A percentile compares a stretch with the other conserved stretches of the same genome.
Conservation (phyloP, 73 alveolate species). For the Paramecium bursaria region DNA sequence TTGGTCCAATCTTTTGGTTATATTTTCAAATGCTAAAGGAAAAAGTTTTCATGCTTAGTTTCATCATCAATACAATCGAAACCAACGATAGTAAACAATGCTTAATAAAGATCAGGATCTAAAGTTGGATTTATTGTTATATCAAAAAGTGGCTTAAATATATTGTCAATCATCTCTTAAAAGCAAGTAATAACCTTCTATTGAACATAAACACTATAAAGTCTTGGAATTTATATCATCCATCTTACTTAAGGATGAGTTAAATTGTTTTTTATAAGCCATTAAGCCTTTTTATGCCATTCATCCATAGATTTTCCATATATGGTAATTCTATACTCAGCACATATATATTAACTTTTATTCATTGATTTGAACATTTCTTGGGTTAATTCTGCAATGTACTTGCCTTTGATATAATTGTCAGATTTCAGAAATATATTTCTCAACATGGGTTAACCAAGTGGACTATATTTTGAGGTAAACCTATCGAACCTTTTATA, state of each 20-base stretch:
- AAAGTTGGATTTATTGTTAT: constrained; percentile 61
- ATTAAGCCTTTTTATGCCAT: constrained; percentile 79
- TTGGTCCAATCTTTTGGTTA: constrained; percentile 51
- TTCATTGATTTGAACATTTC: constrained; percentile 78
- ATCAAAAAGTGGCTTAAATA: constrained; percentile 71
- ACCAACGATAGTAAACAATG: constrained; percentile 65
- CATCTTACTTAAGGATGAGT: constrained; percentile 74
- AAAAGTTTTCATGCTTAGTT: constrained; percentile 70
- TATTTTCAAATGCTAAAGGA: constrained; percentile 53
- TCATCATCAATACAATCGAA: constrained; percentile 89
- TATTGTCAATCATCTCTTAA: constrained; percentile 79
- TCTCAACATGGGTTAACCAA: constrained; percentile 81
- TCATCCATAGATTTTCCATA: constrained; percentile 80
- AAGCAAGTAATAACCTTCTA: constrained; percentile 69
- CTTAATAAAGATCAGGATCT: constrained; percentile 64
- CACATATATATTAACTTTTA: constrained; percentile 62
- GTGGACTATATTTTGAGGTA: constrained; percentile 79
- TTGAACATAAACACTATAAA: constrained; percentile 73
- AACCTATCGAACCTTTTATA: constrained; percentile 83
- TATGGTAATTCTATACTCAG: constrained; percentile 82
- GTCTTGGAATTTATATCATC: constrained; percentile 85
- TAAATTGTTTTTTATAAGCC: constrained; percentile 74
- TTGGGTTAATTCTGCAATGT: constrained; percentile 77
- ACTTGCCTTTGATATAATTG: constrained; percentile 79
- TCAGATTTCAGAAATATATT: constrained; percentile 82